A percentile compares a stretch with the other conserved stretches of the same genome.
phyloP scores from a whole-genome alignment of 306 rosid genomes.

The Carpinus fangiana region DNA sequence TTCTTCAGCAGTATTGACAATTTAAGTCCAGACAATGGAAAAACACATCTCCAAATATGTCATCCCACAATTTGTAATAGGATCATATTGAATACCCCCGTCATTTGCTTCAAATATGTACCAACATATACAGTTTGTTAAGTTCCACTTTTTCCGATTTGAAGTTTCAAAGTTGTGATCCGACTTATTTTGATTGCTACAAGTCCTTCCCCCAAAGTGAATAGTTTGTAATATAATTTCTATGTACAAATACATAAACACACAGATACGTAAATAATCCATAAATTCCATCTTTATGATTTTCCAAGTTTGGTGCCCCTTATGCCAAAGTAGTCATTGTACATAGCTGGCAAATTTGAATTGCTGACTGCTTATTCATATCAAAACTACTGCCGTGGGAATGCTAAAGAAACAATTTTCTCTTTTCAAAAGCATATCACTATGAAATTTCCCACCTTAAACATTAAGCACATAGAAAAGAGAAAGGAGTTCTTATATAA shows the following conservation, averaged over 20 bases:
- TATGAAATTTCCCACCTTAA: neutral
- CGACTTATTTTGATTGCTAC: neutral
- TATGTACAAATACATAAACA: neutral
- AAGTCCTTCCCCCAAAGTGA: neutral
- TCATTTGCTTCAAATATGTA: too few relatives aligned
- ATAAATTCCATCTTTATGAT: neutral
- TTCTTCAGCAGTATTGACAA: too few relatives aligned
- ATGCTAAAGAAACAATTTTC: neutral
- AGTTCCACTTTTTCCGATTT: neutral
- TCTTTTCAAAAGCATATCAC: neutral
- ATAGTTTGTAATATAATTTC: neutral
- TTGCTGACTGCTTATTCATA: neutral
- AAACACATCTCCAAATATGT: too few relatives aligned
- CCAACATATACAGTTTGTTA: too few relatives aligned
- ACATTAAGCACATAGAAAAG: neutral
- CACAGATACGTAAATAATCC: too few relatives aligned
- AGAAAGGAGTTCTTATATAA: constrained; percentile 6
- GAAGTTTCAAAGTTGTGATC: neutral
- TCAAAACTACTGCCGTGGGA: neutral
- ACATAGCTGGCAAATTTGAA: neutral
- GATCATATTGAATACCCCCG: too few relatives aligned
- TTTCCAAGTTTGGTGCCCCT: neutral
- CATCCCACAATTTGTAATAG: too few relatives aligned
- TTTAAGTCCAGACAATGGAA: too few relatives aligned
- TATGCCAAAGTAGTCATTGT: neutral